Conservation (phyloP, 1,139 yeast species). For the Kluyveromyces sp. region DNA sequence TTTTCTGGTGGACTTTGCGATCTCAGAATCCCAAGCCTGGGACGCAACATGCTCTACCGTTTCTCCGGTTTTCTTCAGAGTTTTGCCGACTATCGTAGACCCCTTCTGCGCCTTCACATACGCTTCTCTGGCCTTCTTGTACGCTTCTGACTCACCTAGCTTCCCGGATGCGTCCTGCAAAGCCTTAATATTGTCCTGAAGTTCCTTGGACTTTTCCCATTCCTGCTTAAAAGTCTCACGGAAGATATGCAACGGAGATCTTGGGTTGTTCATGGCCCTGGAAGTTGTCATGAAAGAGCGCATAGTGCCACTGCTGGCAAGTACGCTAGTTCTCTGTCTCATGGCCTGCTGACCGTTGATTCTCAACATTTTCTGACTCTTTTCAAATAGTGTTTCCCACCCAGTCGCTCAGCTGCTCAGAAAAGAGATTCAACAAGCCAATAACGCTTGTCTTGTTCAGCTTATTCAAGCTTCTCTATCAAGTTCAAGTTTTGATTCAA, state of each 20-base stretch:
- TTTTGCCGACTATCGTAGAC: constrained; percentile 74
- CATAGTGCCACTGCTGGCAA: neutral
- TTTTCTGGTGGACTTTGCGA: constrained; percentile 79
- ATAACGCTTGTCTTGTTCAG: too few species aligned
- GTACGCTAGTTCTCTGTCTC: constrained; percentile 1
- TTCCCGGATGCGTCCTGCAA: constrained; percentile 95
- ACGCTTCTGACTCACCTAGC: constrained; percentile 90
- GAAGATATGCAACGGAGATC: constrained; percentile 87
- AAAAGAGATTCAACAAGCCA: too few species aligned
- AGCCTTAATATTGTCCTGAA: constrained; percentile 89
- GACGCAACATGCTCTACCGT: constrained; percentile 85
- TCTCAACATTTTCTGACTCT: constrained; percentile 8
- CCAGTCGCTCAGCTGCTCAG: too few species aligned
- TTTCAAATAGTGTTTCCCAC: too few species aligned
- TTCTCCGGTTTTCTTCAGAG: constrained; percentile 85
- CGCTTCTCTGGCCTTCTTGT: constrained; percentile 89
- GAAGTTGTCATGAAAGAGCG: constrained; percentile 5
- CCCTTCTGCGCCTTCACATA: constrained; percentile 79
- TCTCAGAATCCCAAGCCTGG: constrained; percentile 95
- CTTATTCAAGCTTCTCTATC: neutral
- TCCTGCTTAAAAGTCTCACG: constrained; percentile 86
- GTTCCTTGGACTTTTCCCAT: constrained; percentile 83
- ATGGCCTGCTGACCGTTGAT: constrained; percentile 3
- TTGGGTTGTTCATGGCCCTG: constrained; percentile 22
- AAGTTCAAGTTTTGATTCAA: neutral